These are phyloP conservation scores for Bipolaris oryzae DNA, from an alignment of 2,329 filamentous ascomycete species.

Conservation along the genomic window DNA sequence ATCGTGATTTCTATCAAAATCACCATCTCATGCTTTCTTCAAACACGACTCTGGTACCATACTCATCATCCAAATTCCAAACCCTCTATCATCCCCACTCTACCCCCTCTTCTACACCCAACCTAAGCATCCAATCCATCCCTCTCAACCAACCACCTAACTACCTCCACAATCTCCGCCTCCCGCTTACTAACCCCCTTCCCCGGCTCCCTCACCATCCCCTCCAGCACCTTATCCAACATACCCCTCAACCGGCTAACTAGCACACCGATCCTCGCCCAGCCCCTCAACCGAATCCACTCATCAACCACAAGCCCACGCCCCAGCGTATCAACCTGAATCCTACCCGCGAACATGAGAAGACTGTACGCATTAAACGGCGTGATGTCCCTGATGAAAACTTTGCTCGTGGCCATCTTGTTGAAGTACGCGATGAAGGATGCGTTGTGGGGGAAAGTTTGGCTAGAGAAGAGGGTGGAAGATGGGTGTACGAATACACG, in stretches of 20 bases:
- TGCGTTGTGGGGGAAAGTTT: constrained; percentile 75
- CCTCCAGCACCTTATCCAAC: constrained; percentile 82
- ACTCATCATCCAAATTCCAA: too few species aligned
- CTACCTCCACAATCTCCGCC: constrained; percentile 73
- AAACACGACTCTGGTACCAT: too few species aligned
- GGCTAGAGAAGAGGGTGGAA: constrained; percentile 82
- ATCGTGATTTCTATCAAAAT: neutral
- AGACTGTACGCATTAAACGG: constrained; percentile 91
- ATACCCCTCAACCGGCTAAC: constrained; percentile 82
- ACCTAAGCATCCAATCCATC: constrained; percentile 78
- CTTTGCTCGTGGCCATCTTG: constrained; percentile 89
- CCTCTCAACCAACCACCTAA: constrained; percentile 82
- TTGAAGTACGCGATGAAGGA: constrained; percentile 88
- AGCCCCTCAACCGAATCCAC: constrained; percentile 85
- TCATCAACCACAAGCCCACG: constrained; percentile 88
- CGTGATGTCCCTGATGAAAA: constrained; percentile 89
- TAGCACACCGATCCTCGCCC: constrained; percentile 92
- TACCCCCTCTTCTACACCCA: too few species aligned
- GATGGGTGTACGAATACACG: constrained; percentile 92
- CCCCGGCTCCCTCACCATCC: constrained; percentile 77
- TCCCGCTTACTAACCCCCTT: constrained; percentile 56
- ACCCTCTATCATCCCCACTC: too few species aligned
- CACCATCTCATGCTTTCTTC: neutral
- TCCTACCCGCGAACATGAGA: constrained; percentile 83
- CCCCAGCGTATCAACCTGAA: constrained; percentile 85